These are phyloP conservation scores for Penicillium dipodomyicola DNA, from an alignment of 495 filamentous ascomycete species.

Conservation along the genomic window DNA sequence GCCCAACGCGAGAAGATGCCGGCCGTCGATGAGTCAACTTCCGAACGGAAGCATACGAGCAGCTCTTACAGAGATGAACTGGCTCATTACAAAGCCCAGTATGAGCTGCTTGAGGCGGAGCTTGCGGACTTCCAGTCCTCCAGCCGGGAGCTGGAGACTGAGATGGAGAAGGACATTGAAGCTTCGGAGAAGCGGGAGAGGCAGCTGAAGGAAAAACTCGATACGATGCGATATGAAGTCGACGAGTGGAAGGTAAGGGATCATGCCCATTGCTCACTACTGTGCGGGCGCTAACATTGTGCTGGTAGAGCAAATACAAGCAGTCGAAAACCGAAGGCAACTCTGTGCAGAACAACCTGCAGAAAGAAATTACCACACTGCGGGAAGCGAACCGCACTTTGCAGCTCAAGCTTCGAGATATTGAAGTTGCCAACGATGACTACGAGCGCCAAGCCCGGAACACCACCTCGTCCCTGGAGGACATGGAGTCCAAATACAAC, in stretches of 20 bases:
- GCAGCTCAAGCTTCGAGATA: conserved; percentile 82
- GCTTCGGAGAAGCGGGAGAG: conserved; percentile 91
- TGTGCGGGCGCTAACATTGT: background rate
- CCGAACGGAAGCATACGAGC: conserved; percentile 57
- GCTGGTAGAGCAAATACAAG: conserved; percentile 82
- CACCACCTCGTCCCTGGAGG: conserved; percentile 90
- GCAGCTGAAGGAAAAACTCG: conserved; percentile 78
- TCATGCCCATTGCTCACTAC: background rate
- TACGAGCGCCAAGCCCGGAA: conserved; percentile 94
- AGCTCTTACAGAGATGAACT: conserved; percentile 68
- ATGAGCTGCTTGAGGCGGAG: conserved; percentile 88
- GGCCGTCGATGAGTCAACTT: conserved; percentile 61
- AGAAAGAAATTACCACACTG: conserved; percentile 93
- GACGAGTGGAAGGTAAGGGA: conserved; percentile 93
- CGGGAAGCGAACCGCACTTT: conserved; percentile 79
- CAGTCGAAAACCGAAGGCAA: conserved; percentile 87
- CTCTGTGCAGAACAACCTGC: conserved; percentile 75
- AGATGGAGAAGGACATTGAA: conserved; percentile 95
- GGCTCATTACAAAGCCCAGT: conserved; percentile 92
- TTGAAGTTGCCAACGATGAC: conserved; percentile 97
- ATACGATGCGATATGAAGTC: conserved; percentile 79
- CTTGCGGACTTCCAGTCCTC: conserved; percentile 92
- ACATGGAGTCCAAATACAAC: conserved; percentile 96
- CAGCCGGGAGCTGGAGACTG: conserved; percentile 88
- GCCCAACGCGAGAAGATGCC: conserved; percentile 44